These are phyloP conservation scores for Dictyophora rubrovolvata DNA, from an alignment of 768 basidiomycete genomes.

Conservation along the genomic window DNA sequence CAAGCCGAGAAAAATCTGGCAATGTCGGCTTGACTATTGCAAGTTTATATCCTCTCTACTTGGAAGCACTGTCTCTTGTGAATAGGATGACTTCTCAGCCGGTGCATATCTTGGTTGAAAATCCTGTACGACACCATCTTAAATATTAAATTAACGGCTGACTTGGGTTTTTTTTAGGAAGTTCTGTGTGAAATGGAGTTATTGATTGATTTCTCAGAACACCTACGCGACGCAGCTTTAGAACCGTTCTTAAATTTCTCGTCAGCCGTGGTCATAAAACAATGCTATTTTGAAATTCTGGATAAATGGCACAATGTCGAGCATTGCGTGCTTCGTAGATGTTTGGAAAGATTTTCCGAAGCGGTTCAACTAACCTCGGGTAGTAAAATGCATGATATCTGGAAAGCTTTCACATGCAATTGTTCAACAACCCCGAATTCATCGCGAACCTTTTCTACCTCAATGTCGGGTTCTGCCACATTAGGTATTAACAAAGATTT, in stretches of 20 bases:
- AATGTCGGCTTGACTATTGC: background rate
- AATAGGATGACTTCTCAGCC: background rate
- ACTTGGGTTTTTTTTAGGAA: background rate
- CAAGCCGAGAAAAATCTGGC: background rate
- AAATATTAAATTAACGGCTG: background rate
- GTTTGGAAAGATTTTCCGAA: slow-evolving; percentile 32
- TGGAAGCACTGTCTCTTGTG: background rate
- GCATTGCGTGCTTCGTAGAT: slow-evolving; percentile 25
- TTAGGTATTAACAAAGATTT: background rate
- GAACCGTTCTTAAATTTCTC: slow-evolving; percentile 52
- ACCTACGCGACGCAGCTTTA: slow-evolving; percentile 34
- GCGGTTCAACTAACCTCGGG: slow-evolving; percentile 58
- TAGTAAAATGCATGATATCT: slow-evolving; percentile 60
- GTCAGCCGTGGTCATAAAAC: slow-evolving; percentile 45
- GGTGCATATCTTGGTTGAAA: background rate
- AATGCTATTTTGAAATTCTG: slow-evolving; percentile 39
- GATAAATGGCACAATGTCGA: slow-evolving; percentile 19
- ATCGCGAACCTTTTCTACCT: background rate
- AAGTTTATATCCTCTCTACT: background rate
- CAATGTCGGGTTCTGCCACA: background rate
- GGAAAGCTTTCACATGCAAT: slow-evolving; percentile 26
- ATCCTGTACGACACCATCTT: background rate
- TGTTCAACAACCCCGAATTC: background rate
- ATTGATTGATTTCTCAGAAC: slow-evolving; percentile 28
- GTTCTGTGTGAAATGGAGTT: background rate